A percentile compares a stretch with the other conserved stretches of the same genome.
Evolutionary conservation across 306 rosid genomes (phyloP).

Genomic region (Acacia melanoxylon): DNA sequence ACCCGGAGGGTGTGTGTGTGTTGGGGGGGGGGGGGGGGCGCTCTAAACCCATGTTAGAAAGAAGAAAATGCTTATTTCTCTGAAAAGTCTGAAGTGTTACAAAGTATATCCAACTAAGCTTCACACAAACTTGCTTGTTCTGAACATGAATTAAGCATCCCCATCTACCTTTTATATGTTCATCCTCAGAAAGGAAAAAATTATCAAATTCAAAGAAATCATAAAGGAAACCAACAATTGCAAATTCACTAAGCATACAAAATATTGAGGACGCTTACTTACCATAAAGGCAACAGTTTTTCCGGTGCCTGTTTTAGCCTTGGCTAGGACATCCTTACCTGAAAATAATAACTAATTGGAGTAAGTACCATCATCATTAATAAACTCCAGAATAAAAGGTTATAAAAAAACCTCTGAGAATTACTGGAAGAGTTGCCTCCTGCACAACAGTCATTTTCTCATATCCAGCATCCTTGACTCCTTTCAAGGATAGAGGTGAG

Average conservation of each 20-base stretch:
- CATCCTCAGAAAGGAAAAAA: background rate
- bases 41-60: background rate
- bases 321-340: slow-evolving; percentile 99
- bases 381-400: slow-evolving; percentile 10
- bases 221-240: slow-evolving; percentile 28
- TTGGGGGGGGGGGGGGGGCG: no score
- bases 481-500: slow-evolving; percentile 79
- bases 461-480: slow-evolving; percentile 87
- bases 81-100: background rate
- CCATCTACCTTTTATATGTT: background rate
- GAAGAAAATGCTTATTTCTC: background rate
- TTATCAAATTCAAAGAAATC: background rate
- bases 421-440: slow-evolving; percentile 92
- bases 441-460: slow-evolving; percentile 95
- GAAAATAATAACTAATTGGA: slow-evolving; percentile 28
- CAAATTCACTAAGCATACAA: slow-evolving; percentile 11
- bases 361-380: slow-evolving; percentile 26
- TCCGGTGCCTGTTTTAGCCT: slow-evolving; percentile 97
- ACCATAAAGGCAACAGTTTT: slow-evolving; percentile 99
- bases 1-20: no score
- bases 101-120: background rate
- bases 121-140: background rate
- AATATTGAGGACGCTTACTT: slow-evolving; percentile 29
- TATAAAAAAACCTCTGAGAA: slow-evolving; percentile 70
- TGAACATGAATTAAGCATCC: background rate